Percentiles rank a stretch among this genome's conserved stretches.
Evolutionary conservation across 768 basidiomycete genomes (phyloP).

Genomic region (Tephrocybe sp.): DNA sequence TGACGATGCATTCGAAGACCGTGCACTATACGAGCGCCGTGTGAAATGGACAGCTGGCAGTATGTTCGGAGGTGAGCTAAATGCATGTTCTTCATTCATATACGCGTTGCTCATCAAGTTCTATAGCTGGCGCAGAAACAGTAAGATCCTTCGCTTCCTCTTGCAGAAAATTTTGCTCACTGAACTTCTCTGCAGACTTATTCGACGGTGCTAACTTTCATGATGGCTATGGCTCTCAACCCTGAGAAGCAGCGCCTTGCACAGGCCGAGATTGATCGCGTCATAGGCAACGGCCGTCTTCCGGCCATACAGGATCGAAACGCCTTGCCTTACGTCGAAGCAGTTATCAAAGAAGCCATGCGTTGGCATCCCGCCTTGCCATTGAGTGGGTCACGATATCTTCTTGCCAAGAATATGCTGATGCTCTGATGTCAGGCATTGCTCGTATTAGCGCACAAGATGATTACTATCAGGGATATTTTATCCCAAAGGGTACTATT

Average conservation of each 20-base stretch:
- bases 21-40: not conserved
- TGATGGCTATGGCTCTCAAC: constrained; percentile 17
- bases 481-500: constrained; percentile 35
- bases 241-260: constrained; percentile 15
- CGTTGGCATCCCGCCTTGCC: constrained; percentile 13
- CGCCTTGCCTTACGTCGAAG: constrained; percentile 16
- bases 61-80: constrained; percentile 19
- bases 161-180: not conserved
- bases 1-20: not conserved
- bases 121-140: constrained; percentile 15
- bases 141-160: not conserved
- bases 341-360: constrained; percentile 13
- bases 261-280: constrained; percentile 18
- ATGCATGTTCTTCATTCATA: not conserved
- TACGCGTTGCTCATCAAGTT: not conserved
- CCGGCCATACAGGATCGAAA: constrained; percentile 4
- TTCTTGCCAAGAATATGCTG: not conserved
- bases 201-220: constrained; percentile 10
- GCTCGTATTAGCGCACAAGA: constrained; percentile 24
- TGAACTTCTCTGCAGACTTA: constrained; percentile 10
- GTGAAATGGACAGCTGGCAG: constrained; percentile 12
- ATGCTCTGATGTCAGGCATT: constrained; percentile 16
- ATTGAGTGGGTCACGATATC: constrained; percentile 1
- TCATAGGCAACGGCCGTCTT: not conserved
- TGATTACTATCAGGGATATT: constrained; percentile 26